Conservation (phyloP, 2,329 filamentous ascomycete genomes). For the Fusarium abutilonis region DNA sequence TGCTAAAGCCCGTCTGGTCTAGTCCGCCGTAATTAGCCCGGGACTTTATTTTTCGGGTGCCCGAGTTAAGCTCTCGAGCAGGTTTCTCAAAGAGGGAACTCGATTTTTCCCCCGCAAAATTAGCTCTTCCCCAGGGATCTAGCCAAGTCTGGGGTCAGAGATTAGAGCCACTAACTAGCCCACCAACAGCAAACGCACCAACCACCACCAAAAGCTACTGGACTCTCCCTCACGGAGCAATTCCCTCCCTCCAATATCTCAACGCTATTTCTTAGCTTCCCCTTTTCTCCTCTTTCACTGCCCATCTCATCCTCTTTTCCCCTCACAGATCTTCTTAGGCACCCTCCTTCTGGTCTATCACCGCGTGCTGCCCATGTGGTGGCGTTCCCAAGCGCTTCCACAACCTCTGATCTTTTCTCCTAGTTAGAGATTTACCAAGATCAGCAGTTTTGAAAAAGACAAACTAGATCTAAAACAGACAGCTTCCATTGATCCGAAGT, state of each 20-base stretch:
- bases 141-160: constrained; percentile 27
- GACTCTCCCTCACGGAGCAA: constrained; percentile 1
- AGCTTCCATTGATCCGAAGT: constrained; percentile 40
- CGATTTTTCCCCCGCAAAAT: constrained; percentile 30
- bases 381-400: constrained; percentile 32
- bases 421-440: neutral
- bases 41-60: neutral
- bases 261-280: constrained; percentile 10
- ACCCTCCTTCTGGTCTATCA: constrained; percentile 22
- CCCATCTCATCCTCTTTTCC: constrained; percentile 4
- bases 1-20: neutral
- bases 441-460: constrained; percentile 1
- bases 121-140: constrained; percentile 9
- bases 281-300: neutral
- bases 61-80: neutral
- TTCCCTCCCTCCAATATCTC: constrained; percentile 2
- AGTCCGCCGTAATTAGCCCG: constrained; percentile 37
- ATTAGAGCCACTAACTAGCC: constrained; percentile 17
- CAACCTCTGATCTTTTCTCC: neutral
- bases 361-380: constrained; percentile 45
- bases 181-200: constrained; percentile 9
- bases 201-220: neutral
- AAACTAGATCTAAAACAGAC: constrained; percentile 40
- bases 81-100: constrained; percentile 4
- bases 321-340: constrained; percentile 8